Percentiles rank a stretch among this genome's conserved stretches.
These are phyloP conservation scores for Chlamydomonas sphaeroides DNA, from an alignment of 139 green algal genomes.

Conservation along the genomic window DNA sequence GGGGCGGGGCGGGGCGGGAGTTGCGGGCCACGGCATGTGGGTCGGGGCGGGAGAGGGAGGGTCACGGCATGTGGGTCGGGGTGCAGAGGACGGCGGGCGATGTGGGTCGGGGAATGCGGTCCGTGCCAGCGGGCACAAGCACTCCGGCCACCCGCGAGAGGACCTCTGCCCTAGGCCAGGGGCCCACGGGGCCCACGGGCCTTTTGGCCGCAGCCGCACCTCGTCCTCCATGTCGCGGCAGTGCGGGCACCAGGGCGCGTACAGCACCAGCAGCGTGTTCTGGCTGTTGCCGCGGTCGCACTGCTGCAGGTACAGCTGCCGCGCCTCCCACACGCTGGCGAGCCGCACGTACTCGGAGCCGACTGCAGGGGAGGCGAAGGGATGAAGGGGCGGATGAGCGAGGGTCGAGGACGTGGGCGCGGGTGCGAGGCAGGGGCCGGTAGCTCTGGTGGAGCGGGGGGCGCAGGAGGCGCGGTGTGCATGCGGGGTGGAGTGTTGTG, in stretches of 20 bases:
- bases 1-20: background rate
- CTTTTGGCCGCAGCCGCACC: too few species aligned
- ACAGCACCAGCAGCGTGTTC: slow-evolving; percentile 58
- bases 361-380: background rate
- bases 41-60: background rate
- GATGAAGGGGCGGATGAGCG: too few species aligned
- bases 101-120: too few species aligned
- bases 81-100: too few species aligned
- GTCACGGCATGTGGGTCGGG: too few species aligned
- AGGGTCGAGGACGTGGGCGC: background rate
- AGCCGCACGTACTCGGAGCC: slow-evolving; percentile 35
- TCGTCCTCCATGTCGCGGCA: slow-evolving; percentile 51
- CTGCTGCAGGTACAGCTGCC: slow-evolving; percentile 48
- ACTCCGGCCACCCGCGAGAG: too few species aligned
- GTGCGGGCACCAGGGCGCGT: slow-evolving; percentile 61
- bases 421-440: background rate
- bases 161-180: too few species aligned
- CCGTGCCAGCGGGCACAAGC: too few species aligned
- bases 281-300: slow-evolving; percentile 47
- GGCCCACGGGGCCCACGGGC: too few species aligned
- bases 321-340: background rate
- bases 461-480: background rate
- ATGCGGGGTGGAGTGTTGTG: too few species aligned
- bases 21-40: too few species aligned
- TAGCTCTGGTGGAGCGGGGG: too few species aligned